Evolutionary conservation across 306 rosid species (phyloP).

Genomic region (Quercus alba): DNA sequence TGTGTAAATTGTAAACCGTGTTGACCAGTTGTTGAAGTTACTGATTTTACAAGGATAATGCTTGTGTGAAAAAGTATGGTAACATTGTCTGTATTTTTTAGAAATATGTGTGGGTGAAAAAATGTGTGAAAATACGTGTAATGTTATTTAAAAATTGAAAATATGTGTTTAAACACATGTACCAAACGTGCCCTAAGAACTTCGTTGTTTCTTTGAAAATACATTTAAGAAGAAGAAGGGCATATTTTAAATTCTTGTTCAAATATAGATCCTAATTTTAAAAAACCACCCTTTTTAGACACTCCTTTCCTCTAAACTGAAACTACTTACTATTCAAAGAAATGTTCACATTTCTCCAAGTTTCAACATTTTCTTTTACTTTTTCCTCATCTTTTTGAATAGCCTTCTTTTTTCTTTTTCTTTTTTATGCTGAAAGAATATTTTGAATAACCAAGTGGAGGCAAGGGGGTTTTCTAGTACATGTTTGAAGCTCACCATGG

Average conservation of each 20-base stretch:
- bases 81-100: no score
- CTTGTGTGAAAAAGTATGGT: not conserved
- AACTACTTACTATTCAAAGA: not conserved
- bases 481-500: not conserved
- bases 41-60: slow-evolving; percentile 9
- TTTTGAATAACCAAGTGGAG: not conserved
- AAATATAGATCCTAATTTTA: not conserved
- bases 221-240: not conserved
- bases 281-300: slow-evolving; percentile 14
- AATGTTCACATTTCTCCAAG: not conserved
- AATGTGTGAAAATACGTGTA: no score
- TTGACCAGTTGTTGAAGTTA: slow-evolving; percentile 12
- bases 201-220: not conserved
- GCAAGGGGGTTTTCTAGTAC: not conserved
- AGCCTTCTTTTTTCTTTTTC: no score
- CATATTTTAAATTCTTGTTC: not conserved
- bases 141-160: no score
- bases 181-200: not conserved
- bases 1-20: not conserved
- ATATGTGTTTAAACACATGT: no score
- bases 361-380: not conserved
- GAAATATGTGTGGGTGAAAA: no score
- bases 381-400: not conserved
- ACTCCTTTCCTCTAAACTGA: slow-evolving; percentile 1
- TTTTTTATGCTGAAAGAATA: no score